Evolutionary conservation across 108 stramenopile genomes (phyloP).

Genomic region (Ochromonas danica): DNA sequence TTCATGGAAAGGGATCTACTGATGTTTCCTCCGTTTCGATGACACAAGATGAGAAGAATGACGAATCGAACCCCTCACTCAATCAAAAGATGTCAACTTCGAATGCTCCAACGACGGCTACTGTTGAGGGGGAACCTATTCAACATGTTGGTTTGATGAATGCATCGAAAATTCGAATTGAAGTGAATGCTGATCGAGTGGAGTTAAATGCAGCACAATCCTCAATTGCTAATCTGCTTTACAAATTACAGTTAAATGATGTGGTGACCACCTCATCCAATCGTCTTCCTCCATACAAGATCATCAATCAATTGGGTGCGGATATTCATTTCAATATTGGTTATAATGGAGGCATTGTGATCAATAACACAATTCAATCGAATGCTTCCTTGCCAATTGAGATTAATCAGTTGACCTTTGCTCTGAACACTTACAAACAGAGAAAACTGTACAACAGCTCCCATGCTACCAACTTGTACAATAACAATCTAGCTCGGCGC

Average conservation of each 20-base stretch:
- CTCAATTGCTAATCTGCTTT: background rate
- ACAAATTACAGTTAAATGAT: constrained; percentile 1
- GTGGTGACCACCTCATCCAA: constrained; percentile 23
- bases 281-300: constrained; percentile 5
- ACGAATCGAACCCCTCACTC: background rate
- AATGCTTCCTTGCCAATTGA: background rate
- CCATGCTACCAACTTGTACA: background rate
- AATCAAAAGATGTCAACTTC: no score
- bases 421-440: background rate
- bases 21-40: background rate
- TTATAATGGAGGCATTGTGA: background rate
- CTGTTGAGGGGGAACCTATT: no score
- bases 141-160: no score
- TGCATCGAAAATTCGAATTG: constrained; percentile 18
- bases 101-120: no score
- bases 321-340: constrained; percentile 1
- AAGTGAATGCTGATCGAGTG: constrained; percentile 2
- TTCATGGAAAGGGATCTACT: background rate
- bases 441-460: background rate
- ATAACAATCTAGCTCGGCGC: no score
- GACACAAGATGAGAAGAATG: background rate
- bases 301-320: constrained; percentile 19
- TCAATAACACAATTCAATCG: background rate
- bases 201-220: background rate
- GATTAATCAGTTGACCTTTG: background rate